Conservation (phyloP, 495 filamentous ascomycete species). For the Venustampulla echinocandica region DNA sequence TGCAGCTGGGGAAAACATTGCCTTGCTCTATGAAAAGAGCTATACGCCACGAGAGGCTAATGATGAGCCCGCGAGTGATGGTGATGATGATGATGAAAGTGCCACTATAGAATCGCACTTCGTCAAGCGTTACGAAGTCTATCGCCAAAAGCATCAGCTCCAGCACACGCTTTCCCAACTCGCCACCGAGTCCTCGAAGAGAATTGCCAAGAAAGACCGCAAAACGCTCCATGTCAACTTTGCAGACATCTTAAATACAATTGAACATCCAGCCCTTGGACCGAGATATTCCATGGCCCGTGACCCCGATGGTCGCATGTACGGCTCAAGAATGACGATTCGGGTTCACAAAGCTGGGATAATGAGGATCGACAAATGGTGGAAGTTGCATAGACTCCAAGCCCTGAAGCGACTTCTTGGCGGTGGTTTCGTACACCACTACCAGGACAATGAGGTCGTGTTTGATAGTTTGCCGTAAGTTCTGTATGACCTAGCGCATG, state of each 20-base stretch:
- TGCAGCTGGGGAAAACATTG: constrained; percentile 83
- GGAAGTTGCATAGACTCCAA: constrained; percentile 72
- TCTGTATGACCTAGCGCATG: neutral
- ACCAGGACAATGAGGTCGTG: constrained; percentile 70
- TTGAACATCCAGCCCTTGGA: constrained; percentile 68
- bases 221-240: constrained; percentile 73
- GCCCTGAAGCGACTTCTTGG: constrained; percentile 68
- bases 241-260: constrained; percentile 70
- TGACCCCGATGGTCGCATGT: constrained; percentile 60
- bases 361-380: constrained; percentile 84
- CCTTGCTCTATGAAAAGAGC: constrained; percentile 78
- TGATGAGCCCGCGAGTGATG: constrained; percentile 41
- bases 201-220: constrained; percentile 69
- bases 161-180: constrained; percentile 35
- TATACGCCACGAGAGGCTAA: constrained; percentile 60
- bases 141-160: constrained; percentile 28
- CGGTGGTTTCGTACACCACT: constrained; percentile 75
- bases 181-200: constrained; percentile 53
- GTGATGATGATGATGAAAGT: constrained; percentile 42
- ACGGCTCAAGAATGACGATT: constrained; percentile 71
- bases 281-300: constrained; percentile 66
- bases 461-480: constrained; percentile 59
- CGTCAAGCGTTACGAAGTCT: constrained; percentile 32
- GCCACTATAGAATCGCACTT: constrained; percentile 29
- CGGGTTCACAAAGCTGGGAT: constrained; percentile 61